Evolutionary conservation across 495 filamentous ascomycete species (phyloP), one percentile per base, ranked within the genome.

Genomic region (Cryomyces minteri): DNA sequence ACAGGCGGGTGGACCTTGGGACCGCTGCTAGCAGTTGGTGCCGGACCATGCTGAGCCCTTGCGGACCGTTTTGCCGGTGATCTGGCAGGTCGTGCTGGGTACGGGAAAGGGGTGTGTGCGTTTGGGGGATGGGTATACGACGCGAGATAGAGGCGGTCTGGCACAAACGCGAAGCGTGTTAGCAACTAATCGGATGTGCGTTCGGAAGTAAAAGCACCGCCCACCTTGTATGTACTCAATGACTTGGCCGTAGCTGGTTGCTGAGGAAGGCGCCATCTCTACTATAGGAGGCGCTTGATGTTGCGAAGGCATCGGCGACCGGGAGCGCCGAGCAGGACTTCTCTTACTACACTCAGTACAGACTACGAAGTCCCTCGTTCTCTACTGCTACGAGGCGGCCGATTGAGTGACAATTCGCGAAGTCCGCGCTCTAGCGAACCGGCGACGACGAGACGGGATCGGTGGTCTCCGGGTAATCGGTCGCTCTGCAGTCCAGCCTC

Each of bases 121-220:
- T 75, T 77, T 28, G 90, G 90, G 11, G 83, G 64, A 46, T 84
- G 76, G 39, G 85, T 79, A 58, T 95, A 99, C 41, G 87, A 83
- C 47, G 85, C 92, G 45, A 96, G 76, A 60, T 96, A 99, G 31
- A 99, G 72, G 38, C 87, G 87, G 62, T 94, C 90, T 95, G 63
- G 1, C 46, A 14, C 34, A 38, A 14, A 31, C 28, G 2, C 31
- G 33, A 44, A 32, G 25, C 45, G 41, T 53, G 51, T 50, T 47
- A 44, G 59, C 66, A 37, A 48, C 18, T 25, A 25, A 25, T 25
- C 18, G 2, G 18, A 25, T 25, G 18, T 25, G 2, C 18, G 1
- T 2, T 25, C 2, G 18, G 2, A 25, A 1, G 1, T 1, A 25
- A 25, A 1, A 25, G 8, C 49, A 31, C 12, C 11, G 46, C 55